A percentile compares a stretch with the other conserved stretches of the same genome.
These are phyloP conservation scores for Calonectria naviculata DNA, from an alignment of 2,329 filamentous ascomycete species.

Conservation along the genomic window DNA sequence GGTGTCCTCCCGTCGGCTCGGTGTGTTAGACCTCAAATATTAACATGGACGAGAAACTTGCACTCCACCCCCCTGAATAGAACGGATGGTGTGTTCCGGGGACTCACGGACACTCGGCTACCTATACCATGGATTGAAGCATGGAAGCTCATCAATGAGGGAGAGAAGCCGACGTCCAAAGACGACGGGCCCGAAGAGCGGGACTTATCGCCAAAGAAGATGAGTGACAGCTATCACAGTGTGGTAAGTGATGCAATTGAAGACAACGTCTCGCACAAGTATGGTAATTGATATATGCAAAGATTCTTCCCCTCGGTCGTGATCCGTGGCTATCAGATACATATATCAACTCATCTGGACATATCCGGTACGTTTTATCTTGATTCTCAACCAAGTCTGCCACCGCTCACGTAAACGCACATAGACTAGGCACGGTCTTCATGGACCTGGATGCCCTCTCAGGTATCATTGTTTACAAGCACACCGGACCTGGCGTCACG, in stretches of 20 bases:
- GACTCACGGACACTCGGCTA: constrained; percentile 38
- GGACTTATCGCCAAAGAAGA: constrained; percentile 41
- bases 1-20: not conserved
- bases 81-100: constrained; percentile 45
- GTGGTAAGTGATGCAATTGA: constrained; percentile 29
- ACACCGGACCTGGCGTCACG: constrained; percentile 67
- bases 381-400: not conserved
- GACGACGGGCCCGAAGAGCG: constrained; percentile 33
- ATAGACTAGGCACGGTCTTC: constrained; percentile 73
- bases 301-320: constrained; percentile 70
- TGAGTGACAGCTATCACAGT: constrained; percentile 46
- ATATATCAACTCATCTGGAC: constrained; percentile 80
- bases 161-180: not conserved
- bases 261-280: not conserved
- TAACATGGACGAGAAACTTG: constrained; percentile 18
- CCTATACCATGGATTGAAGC: constrained; percentile 45
- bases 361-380: constrained; percentile 62
- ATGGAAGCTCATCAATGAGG: constrained; percentile 11
- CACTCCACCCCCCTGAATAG: constrained; percentile 27
- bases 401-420: not conserved
- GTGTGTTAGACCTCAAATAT: not conserved
- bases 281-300: not conserved
- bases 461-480: constrained; percentile 79
- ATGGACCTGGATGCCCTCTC: constrained; percentile 86
- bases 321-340: constrained; percentile 83